Evolutionary conservation across 768 basidiomycete species (phyloP).

Genomic region (Nidularia sp.): DNA sequence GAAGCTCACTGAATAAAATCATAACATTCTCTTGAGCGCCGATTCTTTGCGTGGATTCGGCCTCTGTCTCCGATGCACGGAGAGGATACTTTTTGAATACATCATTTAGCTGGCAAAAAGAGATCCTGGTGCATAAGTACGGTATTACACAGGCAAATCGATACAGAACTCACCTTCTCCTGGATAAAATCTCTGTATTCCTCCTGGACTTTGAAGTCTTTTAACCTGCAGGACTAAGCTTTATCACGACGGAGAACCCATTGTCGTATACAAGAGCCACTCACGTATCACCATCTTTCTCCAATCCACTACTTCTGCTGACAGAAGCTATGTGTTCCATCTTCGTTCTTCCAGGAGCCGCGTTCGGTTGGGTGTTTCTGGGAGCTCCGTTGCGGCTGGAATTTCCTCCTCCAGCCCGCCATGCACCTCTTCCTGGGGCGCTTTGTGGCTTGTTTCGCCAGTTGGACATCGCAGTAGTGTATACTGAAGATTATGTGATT

Average conservation of each 20-base stretch:
- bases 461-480: not conserved
- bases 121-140: not conserved
- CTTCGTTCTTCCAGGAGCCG: slow-evolving; percentile 17
- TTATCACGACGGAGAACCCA: slow-evolving; percentile 18
- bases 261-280: slow-evolving; percentile 18
- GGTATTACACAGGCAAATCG: not conserved
- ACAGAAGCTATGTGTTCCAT: slow-evolving; percentile 72
- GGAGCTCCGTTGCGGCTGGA: not conserved
- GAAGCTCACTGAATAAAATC: slow-evolving; percentile 58
- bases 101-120: slow-evolving; percentile 38
- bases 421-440: slow-evolving; percentile 5
- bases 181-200: slow-evolving; percentile 65
- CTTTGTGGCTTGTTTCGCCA: not conserved
- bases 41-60: slow-evolving; percentile 30
- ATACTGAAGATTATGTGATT: not conserved
- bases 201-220: slow-evolving; percentile 54
- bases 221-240: slow-evolving; percentile 47
- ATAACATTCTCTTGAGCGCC: slow-evolving; percentile 66
- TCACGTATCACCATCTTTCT: slow-evolving; percentile 74
- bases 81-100: slow-evolving; percentile 37
- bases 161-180: slow-evolving; percentile 46
- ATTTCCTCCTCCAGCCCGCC: slow-evolving; percentile 6
- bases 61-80: slow-evolving; percentile 22
- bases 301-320: slow-evolving; percentile 73
- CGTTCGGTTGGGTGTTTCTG: not conserved